These are phyloP conservation scores for Polysphondylium violaceum DNA, from an alignment of 78 protist species.

Conservation along the genomic window DNA sequence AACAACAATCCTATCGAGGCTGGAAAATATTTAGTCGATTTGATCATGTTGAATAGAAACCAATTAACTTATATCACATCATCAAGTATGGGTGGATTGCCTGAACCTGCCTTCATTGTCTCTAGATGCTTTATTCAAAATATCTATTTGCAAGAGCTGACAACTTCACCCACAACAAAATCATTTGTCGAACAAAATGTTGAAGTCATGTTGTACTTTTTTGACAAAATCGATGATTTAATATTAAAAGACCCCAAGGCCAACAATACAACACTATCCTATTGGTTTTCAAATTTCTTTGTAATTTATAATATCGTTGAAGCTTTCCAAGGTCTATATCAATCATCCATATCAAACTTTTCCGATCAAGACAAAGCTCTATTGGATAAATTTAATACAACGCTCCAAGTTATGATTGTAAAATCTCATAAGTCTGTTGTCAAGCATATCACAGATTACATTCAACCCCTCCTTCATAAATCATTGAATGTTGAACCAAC, in stretches of 20 bases:
- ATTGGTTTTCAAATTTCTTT: constrained; percentile 55
- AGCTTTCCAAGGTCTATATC: not conserved
- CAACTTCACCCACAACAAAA: not conserved
- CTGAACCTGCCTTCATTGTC: constrained; percentile 37
- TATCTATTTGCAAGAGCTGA: not conserved
- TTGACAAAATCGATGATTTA: constrained; percentile 13
- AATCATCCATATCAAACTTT: not conserved
- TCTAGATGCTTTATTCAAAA: constrained; percentile 47
- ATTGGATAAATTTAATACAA: constrained; percentile 4
- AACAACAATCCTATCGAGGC: constrained; percentile 58
- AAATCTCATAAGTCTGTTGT: constrained; percentile 37
- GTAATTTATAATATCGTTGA: constrained; percentile 11
- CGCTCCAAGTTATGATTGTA: not conserved
- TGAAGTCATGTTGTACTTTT: constrained; percentile 25
- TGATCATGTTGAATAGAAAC: not conserved
- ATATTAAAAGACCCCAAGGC: constrained; percentile 4
- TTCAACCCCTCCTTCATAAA: constrained; percentile 49
- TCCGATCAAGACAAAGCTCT: constrained; percentile 21
- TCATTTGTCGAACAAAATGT: constrained; percentile 1
- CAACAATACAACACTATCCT: constrained; percentile 1
- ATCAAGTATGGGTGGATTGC: constrained; percentile 27
- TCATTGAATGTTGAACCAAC: constrained; percentile 17
- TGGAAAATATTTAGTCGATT: constrained; percentile 53
- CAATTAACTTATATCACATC: not conserved
- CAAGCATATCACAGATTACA: constrained; percentile 14